Base-by-base conservation (phyloP, 495 filamentous ascomycete species). In the Friedmanniomyces simplex region DNA sequence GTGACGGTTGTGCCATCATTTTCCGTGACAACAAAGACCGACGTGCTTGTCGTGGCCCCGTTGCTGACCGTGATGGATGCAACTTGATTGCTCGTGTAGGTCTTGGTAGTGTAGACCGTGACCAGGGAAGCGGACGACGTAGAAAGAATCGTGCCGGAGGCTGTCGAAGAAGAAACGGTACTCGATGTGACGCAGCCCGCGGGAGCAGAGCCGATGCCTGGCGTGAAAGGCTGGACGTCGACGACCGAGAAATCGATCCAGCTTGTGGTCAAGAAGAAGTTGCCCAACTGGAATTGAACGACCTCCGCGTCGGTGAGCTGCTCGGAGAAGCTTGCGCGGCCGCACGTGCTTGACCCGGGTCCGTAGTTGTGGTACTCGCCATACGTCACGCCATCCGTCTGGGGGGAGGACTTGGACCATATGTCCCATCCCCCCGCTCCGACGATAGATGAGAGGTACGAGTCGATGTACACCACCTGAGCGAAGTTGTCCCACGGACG, bases 401-500 rank as follows among this genome's bases (percentile, higher is more conserved):
- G 71, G n/a, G 72, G 66, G 30, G 73, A 67, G 16, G 72, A 70
- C 7, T 54, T 67, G 43, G 71, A 74, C 83, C 83, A 86, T 18
- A 72, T 62, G 18, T 66, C 67, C 84, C 84, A 86, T 0, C 82
- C 83, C 0, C 78, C 78, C 14, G 68, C 52, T 62, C 82, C 82
- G 58, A 87, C 77, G 20, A 83, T 76, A 22, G 64, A 61, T 16
- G 69, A 72, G 58, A 86, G 66, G 10, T 56, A 57, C 2, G 76
- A 82, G 37, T 75, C 71, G 66, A 85, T 82, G 69, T 85, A 81
- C 24, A 81, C 76, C 2, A 84, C 83, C 1, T 79, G 70, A 2
- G 82, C 74, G 59, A 79, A 84, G 50, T 77, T 66, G n/a, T 74
- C 68, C 82, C 82, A 88, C 18, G 83, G 84, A 16, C 83, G 76